Conservation (phyloP, 345 rosid genomes). For the Balakata baccata region DNA sequence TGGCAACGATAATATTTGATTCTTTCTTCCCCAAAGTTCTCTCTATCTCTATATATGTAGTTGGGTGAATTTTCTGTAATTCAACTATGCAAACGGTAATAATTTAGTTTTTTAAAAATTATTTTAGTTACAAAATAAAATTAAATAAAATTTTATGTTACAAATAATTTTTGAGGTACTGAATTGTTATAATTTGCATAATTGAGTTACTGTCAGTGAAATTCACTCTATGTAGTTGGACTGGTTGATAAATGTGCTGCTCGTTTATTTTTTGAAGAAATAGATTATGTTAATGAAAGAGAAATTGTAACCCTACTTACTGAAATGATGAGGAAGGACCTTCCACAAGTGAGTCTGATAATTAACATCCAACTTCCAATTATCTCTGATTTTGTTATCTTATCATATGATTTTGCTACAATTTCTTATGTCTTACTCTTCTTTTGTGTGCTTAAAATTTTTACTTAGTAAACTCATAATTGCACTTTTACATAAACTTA, state of each 20-base stretch:
- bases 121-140: too few species aligned
- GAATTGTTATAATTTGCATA: too few species aligned
- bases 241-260: constrained; percentile 99
- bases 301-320: constrained; percentile 82
- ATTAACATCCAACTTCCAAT: background rate
- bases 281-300: constrained; percentile 94
- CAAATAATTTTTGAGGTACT: too few species aligned
- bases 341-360: constrained; percentile 76
- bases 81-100: too few species aligned
- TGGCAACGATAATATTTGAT: constrained; percentile 7
- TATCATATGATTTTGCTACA: background rate
- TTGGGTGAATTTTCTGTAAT: too few species aligned
- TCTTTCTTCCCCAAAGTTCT: constrained; percentile 6
- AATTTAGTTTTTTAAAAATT: too few species aligned
- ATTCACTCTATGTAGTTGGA: constrained; percentile 93
- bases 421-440: background rate
- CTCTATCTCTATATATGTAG: constrained; percentile 65
- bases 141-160: too few species aligned
- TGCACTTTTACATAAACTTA: constrained; percentile 3
- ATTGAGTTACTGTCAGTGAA: too few species aligned
- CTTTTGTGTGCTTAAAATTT: background rate
- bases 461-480: background rate
- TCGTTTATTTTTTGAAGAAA: constrained; percentile 95
- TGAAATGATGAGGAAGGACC: constrained; percentile 96
- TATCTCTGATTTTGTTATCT: background rate